Conservation (phyloP, 2,329 filamentous ascomycete genomes). For the Trichoderma pleuroti region DNA sequence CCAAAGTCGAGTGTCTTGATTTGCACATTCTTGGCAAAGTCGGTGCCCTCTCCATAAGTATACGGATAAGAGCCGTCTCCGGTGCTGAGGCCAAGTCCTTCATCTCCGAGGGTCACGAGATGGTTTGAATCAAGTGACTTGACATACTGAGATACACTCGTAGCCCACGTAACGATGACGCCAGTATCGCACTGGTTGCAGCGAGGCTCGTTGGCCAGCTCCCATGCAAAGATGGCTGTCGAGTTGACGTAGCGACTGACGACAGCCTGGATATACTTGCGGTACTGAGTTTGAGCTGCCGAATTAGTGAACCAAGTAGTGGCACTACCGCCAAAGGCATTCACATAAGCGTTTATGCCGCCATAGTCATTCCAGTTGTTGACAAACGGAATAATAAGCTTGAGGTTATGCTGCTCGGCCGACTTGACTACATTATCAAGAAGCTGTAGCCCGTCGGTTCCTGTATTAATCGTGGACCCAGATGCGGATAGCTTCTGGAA, state of each 20-base stretch:
- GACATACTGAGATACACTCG: conserved; percentile 50
- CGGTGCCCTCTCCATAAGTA: conserved; percentile 45
- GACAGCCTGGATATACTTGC: conserved; percentile 46
- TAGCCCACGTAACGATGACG: conserved; percentile 51
- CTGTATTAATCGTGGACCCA: conserved; percentile 58
- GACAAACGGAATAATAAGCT: conserved; percentile 62
- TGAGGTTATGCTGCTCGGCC: conserved; percentile 57
- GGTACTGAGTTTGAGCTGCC: conserved; percentile 53
- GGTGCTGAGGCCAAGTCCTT: conserved; percentile 43
- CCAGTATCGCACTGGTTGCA: conserved; percentile 28
- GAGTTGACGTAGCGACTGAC: conserved; percentile 47
- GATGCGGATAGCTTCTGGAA: conserved; percentile 50
- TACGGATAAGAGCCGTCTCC: conserved; percentile 51
- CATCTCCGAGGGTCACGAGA: conserved; percentile 63
- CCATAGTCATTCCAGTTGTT: conserved; percentile 69
- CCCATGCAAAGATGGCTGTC: conserved; percentile 50
- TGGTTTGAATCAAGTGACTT: conserved; percentile 60
- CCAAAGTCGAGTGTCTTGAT: conserved; percentile 51
- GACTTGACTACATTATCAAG: conserved; percentile 61
- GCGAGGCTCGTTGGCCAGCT: conserved; percentile 33
- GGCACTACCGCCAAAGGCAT: conserved; percentile 53
- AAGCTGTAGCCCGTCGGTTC: conserved; percentile 54
- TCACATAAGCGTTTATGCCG: conserved; percentile 59
- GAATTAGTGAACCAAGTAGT: conserved; percentile 56
- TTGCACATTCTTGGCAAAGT: conserved; percentile 49